Conservation (phyloP, 2,329 filamentous ascomycete species). For the Ophiostoma perfectum region DNA sequence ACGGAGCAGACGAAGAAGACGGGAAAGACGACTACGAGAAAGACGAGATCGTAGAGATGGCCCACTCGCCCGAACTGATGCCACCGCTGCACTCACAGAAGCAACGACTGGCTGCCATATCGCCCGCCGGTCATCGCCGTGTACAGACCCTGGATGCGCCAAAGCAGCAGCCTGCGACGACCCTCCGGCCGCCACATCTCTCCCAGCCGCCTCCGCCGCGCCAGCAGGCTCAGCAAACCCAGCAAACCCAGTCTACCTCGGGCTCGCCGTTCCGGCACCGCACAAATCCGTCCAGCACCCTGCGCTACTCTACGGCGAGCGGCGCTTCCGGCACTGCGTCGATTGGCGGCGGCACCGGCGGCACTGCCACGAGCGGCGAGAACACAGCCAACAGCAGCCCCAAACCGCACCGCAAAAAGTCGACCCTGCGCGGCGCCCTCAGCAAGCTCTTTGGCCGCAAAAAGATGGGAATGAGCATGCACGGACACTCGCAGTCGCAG, state of each 20-base stretch:
- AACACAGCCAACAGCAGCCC: conserved; percentile 16
- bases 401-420: conserved; percentile 51
- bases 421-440: conserved; percentile 51
- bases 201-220: conserved; percentile 6
- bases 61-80: conserved; percentile 1
- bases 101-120: neutral
- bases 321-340: conserved; percentile 31
- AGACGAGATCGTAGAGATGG: neutral
- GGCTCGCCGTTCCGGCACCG: conserved; percentile 27
- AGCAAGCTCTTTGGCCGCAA: conserved; percentile 55
- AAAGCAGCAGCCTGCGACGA: neutral
- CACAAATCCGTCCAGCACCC: conserved; percentile 38
- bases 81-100: conserved; percentile 7
- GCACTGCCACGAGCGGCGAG: conserved; percentile 16
- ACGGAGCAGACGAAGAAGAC: neutral
- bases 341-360: conserved; percentile 33
- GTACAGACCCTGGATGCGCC: conserved; percentile 5
- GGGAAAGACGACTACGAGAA: neutral
- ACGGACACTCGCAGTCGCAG: neutral
- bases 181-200: neutral
- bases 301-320: conserved; percentile 47
- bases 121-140: conserved; percentile 11
- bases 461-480: conserved; percentile 34
- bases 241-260: neutral
- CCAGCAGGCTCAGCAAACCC: conserved; percentile 8